These are phyloP conservation scores for Solanum aculeatissimum DNA, from an alignment of 305 asterid genomes.

Conservation along the genomic window DNA sequence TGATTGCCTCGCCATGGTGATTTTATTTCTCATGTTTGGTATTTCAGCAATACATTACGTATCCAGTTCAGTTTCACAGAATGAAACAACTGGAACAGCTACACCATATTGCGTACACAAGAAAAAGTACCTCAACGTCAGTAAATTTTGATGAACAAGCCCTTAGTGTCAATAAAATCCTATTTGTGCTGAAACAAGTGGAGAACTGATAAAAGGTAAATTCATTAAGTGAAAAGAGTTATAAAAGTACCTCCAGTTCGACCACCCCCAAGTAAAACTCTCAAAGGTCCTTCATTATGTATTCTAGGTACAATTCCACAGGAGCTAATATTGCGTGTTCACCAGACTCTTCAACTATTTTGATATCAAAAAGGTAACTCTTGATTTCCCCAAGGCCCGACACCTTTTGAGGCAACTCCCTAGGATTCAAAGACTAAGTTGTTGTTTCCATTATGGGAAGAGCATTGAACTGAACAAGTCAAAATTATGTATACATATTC, in stretches of 20 bases:
- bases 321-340: conserved; percentile 80
- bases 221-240: neutral
- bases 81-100: conserved; percentile 64
- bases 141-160: neutral
- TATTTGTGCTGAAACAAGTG: no score
- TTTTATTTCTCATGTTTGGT: conserved; percentile 86
- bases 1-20: conserved; percentile 58
- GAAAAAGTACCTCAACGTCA: neutral
- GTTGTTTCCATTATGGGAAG: conserved; percentile 96
- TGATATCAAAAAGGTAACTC: conserved; percentile 86
- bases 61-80: neutral
- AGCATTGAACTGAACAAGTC: conserved; percentile 83
- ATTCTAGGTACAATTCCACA: conserved; percentile 80
- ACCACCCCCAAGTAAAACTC: neutral
- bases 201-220: no score
- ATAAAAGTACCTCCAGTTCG: conserved; percentile 64
- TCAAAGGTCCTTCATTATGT: conserved; percentile 86
- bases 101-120: conserved; percentile 16
- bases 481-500: conserved; percentile 65
- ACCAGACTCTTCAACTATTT: conserved; percentile 85
- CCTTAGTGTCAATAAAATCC: neutral
- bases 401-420: conserved; percentile 39
- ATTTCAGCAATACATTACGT: conserved; percentile 93
- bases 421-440: conserved; percentile 48
- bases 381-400: conserved; percentile 79